Evolutionary conservation across 1,284 basidiomycete genomes (phyloP), one percentile per base, ranked within the genome.

Genomic region (Pholiota adiposa): DNA sequence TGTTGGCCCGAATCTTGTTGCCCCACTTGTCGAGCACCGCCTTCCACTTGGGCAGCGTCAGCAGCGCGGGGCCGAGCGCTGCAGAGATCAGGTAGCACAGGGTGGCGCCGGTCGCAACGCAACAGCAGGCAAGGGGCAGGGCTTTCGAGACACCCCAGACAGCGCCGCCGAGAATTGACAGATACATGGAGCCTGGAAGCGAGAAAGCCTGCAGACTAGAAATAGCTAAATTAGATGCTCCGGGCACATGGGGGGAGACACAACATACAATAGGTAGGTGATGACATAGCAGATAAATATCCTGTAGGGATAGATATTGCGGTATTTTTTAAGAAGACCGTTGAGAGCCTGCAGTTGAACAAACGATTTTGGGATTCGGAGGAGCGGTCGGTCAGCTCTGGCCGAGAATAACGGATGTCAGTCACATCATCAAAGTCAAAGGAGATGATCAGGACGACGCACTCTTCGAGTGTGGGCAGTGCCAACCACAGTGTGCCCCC

Each of bases 131-230:
- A n/a, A 98, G 82, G 1, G 94, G 90, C 1, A 98, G 83, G 0
- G 96, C 96, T 6, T 90, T 77, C 0, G 93, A 78, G n/a, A 97
- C 90, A 34, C 97, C 96, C 88, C 96, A 99, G 5, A 98, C 90
- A 0, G 97, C 97, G 31, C 97, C 97, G 12, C 93, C 96, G 7
- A 98, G 87, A 70, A 98, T 98, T 53, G 94, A 95, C 61, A 99
- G 86, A 73, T 99, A 99, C 96, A 98, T 98, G 21, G 94, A 97
- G 0, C 97, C 97, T 0, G 97, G 97, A 4, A 99, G 84, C 1
- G 94, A 96, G 76, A 98, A 99, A 0, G 96, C 94, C 80, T 99
- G 97, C 3, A 98, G 83, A 75, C 94, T 96, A 9, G 6, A 12
- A 4, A n/a, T 11, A 7, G 36, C 36, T n/a, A 38, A 33, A 33